phyloP scores from a whole-genome alignment of 495 filamentous ascomycete genomes.

The Neurospora discreta region DNA sequence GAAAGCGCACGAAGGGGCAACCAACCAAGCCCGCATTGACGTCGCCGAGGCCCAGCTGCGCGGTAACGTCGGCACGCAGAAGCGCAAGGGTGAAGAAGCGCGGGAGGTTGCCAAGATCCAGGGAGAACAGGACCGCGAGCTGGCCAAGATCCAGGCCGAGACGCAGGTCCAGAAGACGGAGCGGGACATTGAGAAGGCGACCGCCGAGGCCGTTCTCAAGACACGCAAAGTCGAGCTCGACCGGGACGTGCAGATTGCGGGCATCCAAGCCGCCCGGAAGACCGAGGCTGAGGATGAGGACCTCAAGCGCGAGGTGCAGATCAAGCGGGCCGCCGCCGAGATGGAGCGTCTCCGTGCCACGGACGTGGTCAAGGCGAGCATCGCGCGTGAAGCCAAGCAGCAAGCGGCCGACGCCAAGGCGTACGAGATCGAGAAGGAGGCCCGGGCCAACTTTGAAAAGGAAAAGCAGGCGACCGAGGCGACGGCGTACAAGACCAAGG shows the following conservation, averaged over 20 bases:
- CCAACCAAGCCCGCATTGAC: slow-evolving; percentile 54
- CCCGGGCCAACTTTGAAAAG: slow-evolving; percentile 50
- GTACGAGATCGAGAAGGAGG: slow-evolving; percentile 44
- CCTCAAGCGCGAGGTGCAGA: slow-evolving; percentile 60
- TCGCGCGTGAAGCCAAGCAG: slow-evolving; percentile 58
- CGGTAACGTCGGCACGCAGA: slow-evolving; percentile 69
- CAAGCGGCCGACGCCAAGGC: slow-evolving; percentile 59
- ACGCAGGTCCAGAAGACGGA: slow-evolving; percentile 75
- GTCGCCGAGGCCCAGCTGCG: slow-evolving; percentile 69
- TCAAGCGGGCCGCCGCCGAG: slow-evolving; percentile 65
- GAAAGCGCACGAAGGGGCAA: slow-evolving; percentile 75
- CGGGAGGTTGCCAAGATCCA: slow-evolving; percentile 75
- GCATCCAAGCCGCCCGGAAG: slow-evolving; percentile 57
- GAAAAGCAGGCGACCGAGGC: slow-evolving; percentile 47
- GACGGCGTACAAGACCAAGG: slow-evolving; percentile 28
- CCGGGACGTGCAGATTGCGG: slow-evolving; percentile 57
- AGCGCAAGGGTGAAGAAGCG: slow-evolving; percentile 64
- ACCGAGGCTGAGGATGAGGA: slow-evolving; percentile 66
- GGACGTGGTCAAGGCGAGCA: slow-evolving; percentile 68
- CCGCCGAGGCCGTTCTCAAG: slow-evolving; percentile 60
- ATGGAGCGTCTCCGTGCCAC: slow-evolving; percentile 63
- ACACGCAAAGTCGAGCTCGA: slow-evolving; percentile 60
- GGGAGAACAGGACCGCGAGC: slow-evolving; percentile 66
- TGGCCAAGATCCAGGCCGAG: slow-evolving; percentile 71
- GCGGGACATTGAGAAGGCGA: slow-evolving; percentile 66